Base-by-base conservation (phyloP, 2,329 filamentous ascomycete species). In the Scleromitrula shiraiana region DNA sequence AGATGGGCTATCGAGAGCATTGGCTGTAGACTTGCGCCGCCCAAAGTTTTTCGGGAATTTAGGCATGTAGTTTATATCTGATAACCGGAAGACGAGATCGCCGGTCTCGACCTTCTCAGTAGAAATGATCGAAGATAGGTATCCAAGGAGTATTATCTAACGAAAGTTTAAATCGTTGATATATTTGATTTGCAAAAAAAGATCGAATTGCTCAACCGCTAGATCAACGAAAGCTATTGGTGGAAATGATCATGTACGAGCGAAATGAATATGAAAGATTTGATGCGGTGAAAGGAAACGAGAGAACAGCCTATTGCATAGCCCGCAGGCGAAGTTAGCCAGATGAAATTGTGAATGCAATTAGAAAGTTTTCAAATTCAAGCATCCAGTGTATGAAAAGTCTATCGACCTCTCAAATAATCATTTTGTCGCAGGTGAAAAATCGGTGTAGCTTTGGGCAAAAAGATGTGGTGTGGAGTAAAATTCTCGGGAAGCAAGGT, bases 1-100 rank as follows among this genome's bases (percentile, higher is more conserved):
- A 17, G 14, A 17, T 20, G 47, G 51, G 37, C 57, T 55, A 15
- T 64, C 62, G 29, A 64, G 48, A 41, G 50, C 56, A 52, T 63
- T 64, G 27, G 53, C 56, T 53, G 55, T 52, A 46, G 61, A 63
- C 59, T 62, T 64, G 41, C 63, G 62, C 53, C 63, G 59, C 49
- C 58, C 61, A 49, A 65, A 65, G 23, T 46, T 55, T 50, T 58
- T 63, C 26, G 62, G 56, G 52, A 64, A 62, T 55, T 58, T 64
- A 59, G 62, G 62, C 63, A 65, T 65, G 42, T 62, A 60, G 62
- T 55, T 52, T 52, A 33, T 49, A 51, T 52, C 41, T 51, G 26
- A 33, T 37, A 27, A 40, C 35, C 48, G 30, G 40, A 52, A 50
- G 46, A 44, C 46, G 36, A 46, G 36, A 41, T 46, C 24, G 36